Conservation (phyloP, 164 flowering plant genomes). For the Aristolochia californica region DNA sequence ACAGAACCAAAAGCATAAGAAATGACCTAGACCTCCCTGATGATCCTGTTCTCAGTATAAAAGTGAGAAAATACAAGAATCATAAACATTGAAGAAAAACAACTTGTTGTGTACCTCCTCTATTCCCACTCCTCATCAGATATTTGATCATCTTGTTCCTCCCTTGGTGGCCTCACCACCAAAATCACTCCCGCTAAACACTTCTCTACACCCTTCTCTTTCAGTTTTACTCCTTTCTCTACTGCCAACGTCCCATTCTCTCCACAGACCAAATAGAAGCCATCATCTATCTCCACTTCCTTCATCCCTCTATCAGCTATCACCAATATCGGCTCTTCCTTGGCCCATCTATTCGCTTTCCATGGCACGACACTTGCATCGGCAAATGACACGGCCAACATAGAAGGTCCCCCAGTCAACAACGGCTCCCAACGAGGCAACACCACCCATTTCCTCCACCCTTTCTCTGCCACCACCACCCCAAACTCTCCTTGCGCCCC, state of each 20-base stretch:
- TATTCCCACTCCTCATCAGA: conserved; percentile 82
- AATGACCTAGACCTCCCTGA: no score
- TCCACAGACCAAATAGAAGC: conserved; percentile 41
- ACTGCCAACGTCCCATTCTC: conserved; percentile 39
- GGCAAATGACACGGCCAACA: conserved; percentile 51
- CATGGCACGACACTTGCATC: conserved; percentile 79
- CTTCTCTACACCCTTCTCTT: conserved; percentile 31
- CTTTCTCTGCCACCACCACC: conserved; percentile 62
- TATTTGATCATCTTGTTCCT: conserved; percentile 46
- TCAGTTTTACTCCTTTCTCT: conserved; percentile 58
- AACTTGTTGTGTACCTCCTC: conserved; percentile 12
- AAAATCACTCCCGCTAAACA: conserved; percentile 48
- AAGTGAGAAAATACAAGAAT: no score
- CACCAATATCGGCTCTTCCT: conserved; percentile 67
- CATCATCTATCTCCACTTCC: conserved; percentile 45
- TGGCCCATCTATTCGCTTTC: conserved; percentile 60
- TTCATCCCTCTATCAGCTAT: conserved; percentile 51
- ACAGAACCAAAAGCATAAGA: no score
- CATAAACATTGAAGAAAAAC: no score
- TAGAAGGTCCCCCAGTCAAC: conserved; percentile 25
- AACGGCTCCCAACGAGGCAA: conserved; percentile 74
- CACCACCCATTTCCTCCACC: conserved; percentile 78
- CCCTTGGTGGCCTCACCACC: conserved; percentile 85
- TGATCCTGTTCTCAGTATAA: no score
- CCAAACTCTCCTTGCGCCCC: conserved; percentile 52